Evolutionary conservation across 225 moss, liverwort and hornwort species (phyloP).

Genomic region (Pseudisothecium myosuroides): DNA sequence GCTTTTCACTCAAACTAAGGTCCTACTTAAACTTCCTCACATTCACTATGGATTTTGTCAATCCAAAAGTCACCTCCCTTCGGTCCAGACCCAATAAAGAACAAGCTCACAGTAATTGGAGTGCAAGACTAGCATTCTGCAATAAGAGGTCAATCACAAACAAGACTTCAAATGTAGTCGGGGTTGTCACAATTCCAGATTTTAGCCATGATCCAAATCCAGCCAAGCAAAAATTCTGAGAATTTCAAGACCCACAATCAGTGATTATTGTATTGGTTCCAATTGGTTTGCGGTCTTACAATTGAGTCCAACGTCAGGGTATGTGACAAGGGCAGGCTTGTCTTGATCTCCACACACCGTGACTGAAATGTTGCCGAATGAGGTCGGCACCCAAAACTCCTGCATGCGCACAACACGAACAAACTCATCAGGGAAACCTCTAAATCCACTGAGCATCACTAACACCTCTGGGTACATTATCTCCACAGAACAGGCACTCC

Average conservation of each 20-base stretch:
- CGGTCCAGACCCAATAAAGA: neutral
- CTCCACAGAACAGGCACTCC: neutral
- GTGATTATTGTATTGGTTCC: neutral
- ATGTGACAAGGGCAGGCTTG: conserved; percentile 88
- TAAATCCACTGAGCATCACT: neutral
- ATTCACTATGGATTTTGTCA: neutral
- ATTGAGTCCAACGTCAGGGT: conserved; percentile 84
- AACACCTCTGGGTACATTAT: neutral
- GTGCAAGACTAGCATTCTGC: neutral
- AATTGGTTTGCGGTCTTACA: conserved; percentile 36
- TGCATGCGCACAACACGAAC: conserved; percentile 3
- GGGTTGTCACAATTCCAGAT: neutral
- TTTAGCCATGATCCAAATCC: neutral
- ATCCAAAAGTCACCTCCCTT: neutral
- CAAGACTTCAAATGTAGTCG: neutral
- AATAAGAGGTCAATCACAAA: neutral
- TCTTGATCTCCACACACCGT: conserved; percentile 78
- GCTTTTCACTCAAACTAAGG: neutral
- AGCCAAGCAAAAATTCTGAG: neutral
- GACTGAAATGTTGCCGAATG: conserved; percentile 72
- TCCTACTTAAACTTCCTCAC: neutral
- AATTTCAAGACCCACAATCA: neutral
- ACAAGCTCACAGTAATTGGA: neutral
- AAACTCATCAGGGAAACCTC: neutral
- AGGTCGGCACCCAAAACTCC: conserved; percentile 76